A percentile compares a stretch with the other conserved stretches of the same genome.
phyloP scores from a whole-genome alignment of 2,329 filamentous ascomycete genomes.

The Keithomyces neogunnii region DNA sequence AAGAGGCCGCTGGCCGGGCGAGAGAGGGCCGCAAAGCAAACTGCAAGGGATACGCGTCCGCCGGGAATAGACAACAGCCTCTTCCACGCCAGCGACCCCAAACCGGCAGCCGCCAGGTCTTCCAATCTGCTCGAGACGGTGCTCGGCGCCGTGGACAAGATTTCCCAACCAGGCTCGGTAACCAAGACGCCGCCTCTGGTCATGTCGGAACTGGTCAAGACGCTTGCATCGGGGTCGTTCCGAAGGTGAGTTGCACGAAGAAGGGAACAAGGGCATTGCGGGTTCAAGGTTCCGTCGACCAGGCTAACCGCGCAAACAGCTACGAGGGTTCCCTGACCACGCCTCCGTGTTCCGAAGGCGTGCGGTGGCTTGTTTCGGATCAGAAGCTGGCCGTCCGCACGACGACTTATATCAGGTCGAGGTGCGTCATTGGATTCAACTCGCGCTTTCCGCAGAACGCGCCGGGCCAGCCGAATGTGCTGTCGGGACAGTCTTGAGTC shows the following conservation, averaged over 20 bases:
- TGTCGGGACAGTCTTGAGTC: too few species aligned
- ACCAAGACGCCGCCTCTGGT: slow-evolving; percentile 28
- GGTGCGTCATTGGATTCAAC: slow-evolving; percentile 1
- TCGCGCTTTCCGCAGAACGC: background rate
- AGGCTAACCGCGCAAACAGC: slow-evolving; percentile 27
- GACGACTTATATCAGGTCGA: slow-evolving; percentile 34
- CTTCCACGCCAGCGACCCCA: background rate
- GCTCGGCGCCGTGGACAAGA: slow-evolving; percentile 22
- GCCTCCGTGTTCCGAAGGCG: slow-evolving; percentile 50
- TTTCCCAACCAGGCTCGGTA: slow-evolving; percentile 28
- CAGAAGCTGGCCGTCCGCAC: slow-evolving; percentile 38
- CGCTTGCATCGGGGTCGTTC: slow-evolving; percentile 23
- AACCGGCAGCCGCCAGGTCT: background rate
- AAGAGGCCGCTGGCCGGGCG: background rate
- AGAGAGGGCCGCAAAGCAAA: background rate
- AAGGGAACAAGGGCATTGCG: background rate
- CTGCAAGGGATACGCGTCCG: too few species aligned
- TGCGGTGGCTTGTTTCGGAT: slow-evolving; percentile 44
- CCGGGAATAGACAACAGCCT: background rate
- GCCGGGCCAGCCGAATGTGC: background rate
- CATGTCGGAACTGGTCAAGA: slow-evolving; percentile 30
- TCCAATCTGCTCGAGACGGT: slow-evolving; percentile 14
- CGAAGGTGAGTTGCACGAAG: slow-evolving; percentile 14
- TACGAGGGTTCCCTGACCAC: slow-evolving; percentile 55
- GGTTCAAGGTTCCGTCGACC: background rate